These are phyloP conservation scores for Skeletonema menzelii DNA, from an alignment of 108 stramenopile species.

Conservation along the genomic window DNA sequence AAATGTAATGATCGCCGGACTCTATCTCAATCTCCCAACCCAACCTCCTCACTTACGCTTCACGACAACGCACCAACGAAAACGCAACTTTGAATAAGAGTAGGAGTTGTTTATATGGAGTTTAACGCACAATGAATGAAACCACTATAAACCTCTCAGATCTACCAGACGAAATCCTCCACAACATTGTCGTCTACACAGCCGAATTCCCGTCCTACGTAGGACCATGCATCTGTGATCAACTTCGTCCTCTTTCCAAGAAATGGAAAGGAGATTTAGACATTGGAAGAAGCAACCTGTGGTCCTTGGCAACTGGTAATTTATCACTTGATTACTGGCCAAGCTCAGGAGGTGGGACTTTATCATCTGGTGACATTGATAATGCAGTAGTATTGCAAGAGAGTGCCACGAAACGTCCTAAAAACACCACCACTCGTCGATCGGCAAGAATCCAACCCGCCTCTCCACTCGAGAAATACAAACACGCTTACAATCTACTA, in stretches of 20 bases:
- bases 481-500: conserved; percentile 37
- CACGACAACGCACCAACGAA: too few relatives aligned
- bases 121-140: not conserved
- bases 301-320: conserved; percentile 37
- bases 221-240: conserved; percentile 39
- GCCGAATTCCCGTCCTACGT: conserved; percentile 35
- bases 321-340: conserved; percentile 24
- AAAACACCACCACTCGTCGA: conserved; percentile 23
- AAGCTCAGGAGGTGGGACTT: not conserved
- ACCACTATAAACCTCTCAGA: conserved; percentile 5
- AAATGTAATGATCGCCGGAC: too few relatives aligned
- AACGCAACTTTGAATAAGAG: too few relatives aligned
- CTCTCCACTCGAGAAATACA: conserved; percentile 41
- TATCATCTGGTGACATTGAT: not conserved
- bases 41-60: too few relatives aligned
- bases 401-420: conserved; percentile 1
- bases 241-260: conserved; percentile 35
- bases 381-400: not conserved
- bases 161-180: conserved; percentile 45
- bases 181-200: conserved; percentile 30
- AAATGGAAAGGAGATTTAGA: conserved; percentile 23
- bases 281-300: not conserved
- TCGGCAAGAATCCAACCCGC: conserved; percentile 33
- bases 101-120: too few relatives aligned
- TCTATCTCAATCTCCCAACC: too few relatives aligned